A percentile compares a stretch with the other conserved stretches of the same genome.
phyloP scores from a whole-genome alignment of 2,329 filamentous ascomycete genomes.

The Fusarium sp. region DNA sequence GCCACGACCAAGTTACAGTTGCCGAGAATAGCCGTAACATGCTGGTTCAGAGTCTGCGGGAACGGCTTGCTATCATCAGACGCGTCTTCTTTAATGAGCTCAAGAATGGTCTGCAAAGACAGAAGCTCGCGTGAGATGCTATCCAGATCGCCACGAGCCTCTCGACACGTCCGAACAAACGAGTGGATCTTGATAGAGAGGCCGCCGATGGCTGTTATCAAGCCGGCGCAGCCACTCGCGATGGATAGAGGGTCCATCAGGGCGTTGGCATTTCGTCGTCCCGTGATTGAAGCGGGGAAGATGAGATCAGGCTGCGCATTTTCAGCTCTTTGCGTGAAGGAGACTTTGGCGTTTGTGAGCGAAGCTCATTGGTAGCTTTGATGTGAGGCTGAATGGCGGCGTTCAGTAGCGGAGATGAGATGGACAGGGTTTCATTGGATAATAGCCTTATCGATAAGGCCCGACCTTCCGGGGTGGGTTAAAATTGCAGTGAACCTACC shows the following conservation, averaged over 20 bases:
- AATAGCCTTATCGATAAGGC: neutral
- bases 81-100: conserved; percentile 13
- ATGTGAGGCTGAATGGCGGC: neutral
- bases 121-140: conserved; percentile 12
- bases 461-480: neutral
- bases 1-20: conserved; percentile 10
- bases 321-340: neutral
- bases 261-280: neutral
- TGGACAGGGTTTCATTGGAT: neutral
- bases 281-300: neutral
- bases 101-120: conserved; percentile 6
- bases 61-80: neutral
- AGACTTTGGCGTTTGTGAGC: neutral
- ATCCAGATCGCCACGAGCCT: conserved; percentile 13
- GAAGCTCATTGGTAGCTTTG: neutral
- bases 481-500: neutral
- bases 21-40: neutral
- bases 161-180: conserved; percentile 8
- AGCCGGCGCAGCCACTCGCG: conserved; percentile 13
- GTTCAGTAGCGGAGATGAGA: neutral
- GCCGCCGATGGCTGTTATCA: neutral
- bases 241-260: conserved; percentile 28
- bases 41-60: conserved; percentile 3
- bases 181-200: neutral
- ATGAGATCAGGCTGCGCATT: neutral